Evolutionary conservation across 352 stramenopile genomes (phyloP), one percentile per base, ranked within the genome.

Genomic region (Peronospora destructor): DNA sequence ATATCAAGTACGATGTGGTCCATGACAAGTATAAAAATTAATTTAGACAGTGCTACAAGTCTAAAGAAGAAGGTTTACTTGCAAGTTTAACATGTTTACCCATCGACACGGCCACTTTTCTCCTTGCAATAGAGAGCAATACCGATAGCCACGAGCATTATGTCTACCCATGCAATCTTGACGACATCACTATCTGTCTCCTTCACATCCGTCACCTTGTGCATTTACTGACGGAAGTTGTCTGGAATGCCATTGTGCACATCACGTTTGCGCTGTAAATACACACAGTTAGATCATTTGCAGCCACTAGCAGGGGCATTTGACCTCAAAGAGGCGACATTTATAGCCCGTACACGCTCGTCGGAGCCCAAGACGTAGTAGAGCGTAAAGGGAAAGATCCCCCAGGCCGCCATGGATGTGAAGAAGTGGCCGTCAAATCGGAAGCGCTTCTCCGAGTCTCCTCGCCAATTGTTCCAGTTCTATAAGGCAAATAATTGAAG

Each of bases 391-490:
- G 78, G 78, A 14, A 85, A 21, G 17, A 90, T 14, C 14, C 78
- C 76, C 73, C 73, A 87, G 25, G 59, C 67, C 4, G 56, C 44
- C 1, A 84, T 35, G 4, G 61, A 60, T 51, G 56, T 70, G 61
- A 87, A 90, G 67, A 90, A 87, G 12, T 73, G 9, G 35, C 46
- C 45, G 59, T 90, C 61, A 26, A 90, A 86, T 58, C 79, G 72
- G 67, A 90, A 90, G 45, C 78, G 78, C 63, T 85, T 84, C 61
- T 90, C 78, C 56, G 78, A 85, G 66, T 90, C 78, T 43, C 78
- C 78, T 54, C 78, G 76, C 78, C 78, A 90, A 64, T 90, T 90
- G 70, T 86, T 87, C 71, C 80, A 90, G 67, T 84, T 90, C 78
- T 89, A 45, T 32, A 52, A 34, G 13, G 43, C 6, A 46, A 23